A percentile compares a stretch with the other conserved stretches of the same genome.
Evolutionary conservation across 306 rosid species (phyloP).

Genomic region (Vigna trinervia): DNA sequence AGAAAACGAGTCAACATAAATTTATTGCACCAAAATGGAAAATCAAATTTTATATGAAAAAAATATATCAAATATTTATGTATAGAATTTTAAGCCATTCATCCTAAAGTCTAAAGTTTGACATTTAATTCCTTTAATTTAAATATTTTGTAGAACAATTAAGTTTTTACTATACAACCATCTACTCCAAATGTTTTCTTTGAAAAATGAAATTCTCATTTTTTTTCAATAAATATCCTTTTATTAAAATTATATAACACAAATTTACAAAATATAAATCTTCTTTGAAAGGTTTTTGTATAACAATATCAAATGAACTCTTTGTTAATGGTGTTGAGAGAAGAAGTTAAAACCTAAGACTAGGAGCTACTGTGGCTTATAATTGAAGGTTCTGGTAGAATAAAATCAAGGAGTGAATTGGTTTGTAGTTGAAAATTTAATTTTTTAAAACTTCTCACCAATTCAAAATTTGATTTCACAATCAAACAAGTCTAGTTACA

Average conservation of each 20-base stretch:
- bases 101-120: background rate
- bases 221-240: slow-evolving; percentile 25
- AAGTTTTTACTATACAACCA: background rate
- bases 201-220: background rate
- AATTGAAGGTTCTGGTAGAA: no score
- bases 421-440: no score
- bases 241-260: background rate
- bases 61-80: background rate
- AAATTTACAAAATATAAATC: background rate
- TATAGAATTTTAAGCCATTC: background rate
- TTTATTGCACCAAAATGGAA: background rate
- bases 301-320: slow-evolving; percentile 5
- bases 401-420: no score
- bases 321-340: background rate
- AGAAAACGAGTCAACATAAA: no score
- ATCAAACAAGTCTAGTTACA: no score
- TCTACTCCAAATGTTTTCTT: background rate
- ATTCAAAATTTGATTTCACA: no score
- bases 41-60: background rate
- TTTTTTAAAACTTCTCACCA: no score
- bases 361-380: background rate
- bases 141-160: background rate
- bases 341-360: background rate
- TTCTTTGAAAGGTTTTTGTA: background rate
- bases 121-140: background rate